Percentiles rank a stretch among this genome's conserved stretches.
phyloP scores from a whole-genome alignment of 2,329 filamentous ascomycete genomes.

The Aureobasidium sp. region DNA sequence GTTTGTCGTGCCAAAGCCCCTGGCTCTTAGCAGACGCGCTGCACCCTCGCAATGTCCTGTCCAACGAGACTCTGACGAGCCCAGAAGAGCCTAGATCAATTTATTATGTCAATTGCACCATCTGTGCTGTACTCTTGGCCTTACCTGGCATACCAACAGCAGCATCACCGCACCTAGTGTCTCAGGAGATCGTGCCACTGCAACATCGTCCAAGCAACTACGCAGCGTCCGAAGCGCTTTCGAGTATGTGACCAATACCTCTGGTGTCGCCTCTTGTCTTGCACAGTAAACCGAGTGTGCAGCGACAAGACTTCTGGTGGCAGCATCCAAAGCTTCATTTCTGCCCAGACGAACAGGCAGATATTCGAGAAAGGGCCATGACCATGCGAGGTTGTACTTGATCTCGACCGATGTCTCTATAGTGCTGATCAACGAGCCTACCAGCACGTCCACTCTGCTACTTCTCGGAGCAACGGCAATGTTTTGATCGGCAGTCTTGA shows the following conservation, averaged over 20 bases:
- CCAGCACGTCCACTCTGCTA: no score
- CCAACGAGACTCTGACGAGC: neutral
- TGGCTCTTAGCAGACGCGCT: conserved; percentile 8
- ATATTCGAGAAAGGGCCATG: conserved; percentile 11
- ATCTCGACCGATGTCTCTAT: neutral
- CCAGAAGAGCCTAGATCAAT: neutral
- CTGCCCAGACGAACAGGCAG: conserved; percentile 10
- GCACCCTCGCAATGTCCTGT: conserved; percentile 15
- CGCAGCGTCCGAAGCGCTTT: neutral
- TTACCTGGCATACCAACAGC: conserved; percentile 14
- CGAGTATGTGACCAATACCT: neutral
- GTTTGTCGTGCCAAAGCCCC: neutral
- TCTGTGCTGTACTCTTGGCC: neutral
- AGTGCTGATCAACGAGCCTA: neutral
- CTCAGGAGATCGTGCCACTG: conserved; percentile 2
- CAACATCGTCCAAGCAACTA: neutral
- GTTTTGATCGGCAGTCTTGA: no score
- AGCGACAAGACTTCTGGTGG: conserved; percentile 8
- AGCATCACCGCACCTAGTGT: conserved; percentile 14
- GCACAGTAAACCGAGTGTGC: conserved; percentile 7
- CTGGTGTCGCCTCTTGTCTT: neutral
- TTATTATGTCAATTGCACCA: no score
- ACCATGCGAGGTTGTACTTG: conserved; percentile 12
- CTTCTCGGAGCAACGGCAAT: no score
- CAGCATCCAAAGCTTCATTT: conserved; percentile 15